Conservation (phyloP, 805 yeast species). For the Yarrowia divulgata region DNA sequence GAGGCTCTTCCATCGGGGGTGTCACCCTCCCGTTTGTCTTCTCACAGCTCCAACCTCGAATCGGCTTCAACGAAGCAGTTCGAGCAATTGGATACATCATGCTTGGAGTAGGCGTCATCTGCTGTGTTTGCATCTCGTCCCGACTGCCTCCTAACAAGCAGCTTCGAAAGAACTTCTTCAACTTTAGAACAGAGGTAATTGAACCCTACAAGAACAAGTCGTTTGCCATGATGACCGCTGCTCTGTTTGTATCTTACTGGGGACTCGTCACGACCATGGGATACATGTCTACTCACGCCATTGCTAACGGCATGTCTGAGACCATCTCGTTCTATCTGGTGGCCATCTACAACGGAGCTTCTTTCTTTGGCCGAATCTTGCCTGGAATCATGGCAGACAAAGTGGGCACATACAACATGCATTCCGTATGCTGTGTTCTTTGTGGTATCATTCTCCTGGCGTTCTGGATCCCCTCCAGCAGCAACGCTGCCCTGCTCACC, state of each 20-base stretch:
- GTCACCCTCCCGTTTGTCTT: conserved; percentile 64
- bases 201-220: conserved; percentile 31
- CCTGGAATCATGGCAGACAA: conserved; percentile 65
- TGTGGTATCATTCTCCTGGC: conserved; percentile 59
- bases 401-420: conserved; percentile 64
- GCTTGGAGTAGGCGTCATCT: conserved; percentile 44
- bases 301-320: conserved; percentile 44
- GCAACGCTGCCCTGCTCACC: conserved; percentile 53
- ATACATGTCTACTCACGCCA: conserved; percentile 64
- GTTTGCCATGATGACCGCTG: conserved; percentile 47
- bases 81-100: conserved; percentile 55
- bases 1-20: conserved; percentile 75
- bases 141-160: conserved; percentile 48
- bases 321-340: conserved; percentile 51
- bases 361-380: conserved; percentile 61
- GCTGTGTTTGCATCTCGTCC: conserved; percentile 49
- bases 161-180: conserved; percentile 45
- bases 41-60: conserved; percentile 54
- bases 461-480: conserved; percentile 65
- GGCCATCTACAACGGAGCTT: conserved; percentile 57
- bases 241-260: conserved; percentile 56
- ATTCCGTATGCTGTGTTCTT: conserved; percentile 57
- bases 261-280: conserved; percentile 60
- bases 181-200: conserved; percentile 40
- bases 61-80: conserved; percentile 68